Evolutionary conservation across 2,329 filamentous ascomycete genomes (phyloP), one percentile per base, ranked within the genome.

Genomic region (Paecilomyces formosus): DNA sequence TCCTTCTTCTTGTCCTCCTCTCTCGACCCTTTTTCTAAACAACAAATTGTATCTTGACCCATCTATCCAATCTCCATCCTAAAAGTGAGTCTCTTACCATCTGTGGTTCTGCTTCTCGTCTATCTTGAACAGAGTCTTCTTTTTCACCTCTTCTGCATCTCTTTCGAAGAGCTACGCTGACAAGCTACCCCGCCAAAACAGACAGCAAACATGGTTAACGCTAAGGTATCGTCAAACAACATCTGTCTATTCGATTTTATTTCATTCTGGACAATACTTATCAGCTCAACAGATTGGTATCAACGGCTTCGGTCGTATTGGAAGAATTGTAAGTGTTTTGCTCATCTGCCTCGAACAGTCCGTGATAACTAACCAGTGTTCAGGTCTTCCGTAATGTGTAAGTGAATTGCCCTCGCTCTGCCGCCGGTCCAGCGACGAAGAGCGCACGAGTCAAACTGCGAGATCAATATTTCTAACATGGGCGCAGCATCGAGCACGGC

Each of bases 221-320:
- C 70, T 60, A 69, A 72, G 70, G 69, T 72, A 70, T 51, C 63
- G 15, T 55, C 9, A 22, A 52, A 21, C 26, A 56, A 18, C 52
- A 15, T 55, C 6, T 39, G 3, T 26, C 24, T 6, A 26, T 26
- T 26, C 24, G 24, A 26, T 26, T 26, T 6, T 26, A 4, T 26
- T 9, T 55, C 13, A 21, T 45, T 45, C 39, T 8, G 39, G 30
- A 26, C 13, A 7, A 54, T 22, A 71, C 66, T 70, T 82, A 71
- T 64, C 8, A 39, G 72, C 75, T 76, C 77, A 82, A 77, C 85
- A 95, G 87, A 90, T 95, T 77, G 92, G 92, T 79, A 97, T 96
- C 88, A 97, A 97, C 89, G 93, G 94, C 80, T 99, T 99, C 85
- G 94, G 94, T 83, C 92, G 94, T 81, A 99, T 99, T 81, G 94